Base-by-base conservation (phyloP, 2,329 filamentous ascomycete species). In the Diplodia intermedia region DNA sequence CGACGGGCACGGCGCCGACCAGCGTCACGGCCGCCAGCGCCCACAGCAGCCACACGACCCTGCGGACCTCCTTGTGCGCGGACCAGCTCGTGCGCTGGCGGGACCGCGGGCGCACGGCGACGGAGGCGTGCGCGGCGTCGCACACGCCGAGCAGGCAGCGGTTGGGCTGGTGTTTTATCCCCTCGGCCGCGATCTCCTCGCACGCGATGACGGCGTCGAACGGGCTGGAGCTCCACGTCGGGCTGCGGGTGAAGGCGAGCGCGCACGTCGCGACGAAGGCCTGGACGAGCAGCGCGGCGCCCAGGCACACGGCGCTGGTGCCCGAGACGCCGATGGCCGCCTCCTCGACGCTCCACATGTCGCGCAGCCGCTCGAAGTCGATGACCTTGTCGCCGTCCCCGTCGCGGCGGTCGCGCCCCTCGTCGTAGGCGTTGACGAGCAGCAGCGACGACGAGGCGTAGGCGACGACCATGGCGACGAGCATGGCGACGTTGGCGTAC, bases 211-310 rank as follows among this genome's bases (percentile, higher is more conserved):
- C 50, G 20, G 50, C 26, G 26, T 53, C 50, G 26, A 53, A 29
- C 20, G 50, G 50, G 26, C 50, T 53, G 20, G 50, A 53, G 50
- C 50, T 53, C 50, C 50, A 53, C 8, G 50, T 53, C 11, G 50
- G 50, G 11, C 11, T 6, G 20, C 7, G 20, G 11, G 50, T 18
- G 50, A 29, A 53, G 20, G 14, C 50, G 2, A 53, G 12, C 50
- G 50, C 50, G 26, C 50, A 53, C 50, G 50, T 53, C 12, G 50
- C 50, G 12, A 53, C 50, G 50, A 14, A 14, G 20, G 50, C 50
- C 23, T 26, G 20, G 20, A 14, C 50, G 8, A 29, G 11, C 23
- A 53, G 50, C 50, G 23, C 50, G 12, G 14, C 50, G 50, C 50
- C 50, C 12, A 53, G 50, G 50, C 50, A 53, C 23, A 53, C 50